Evolutionary conservation across 1,284 basidiomycete genomes (phyloP).

Genomic region (Ustilago cynodontis): DNA sequence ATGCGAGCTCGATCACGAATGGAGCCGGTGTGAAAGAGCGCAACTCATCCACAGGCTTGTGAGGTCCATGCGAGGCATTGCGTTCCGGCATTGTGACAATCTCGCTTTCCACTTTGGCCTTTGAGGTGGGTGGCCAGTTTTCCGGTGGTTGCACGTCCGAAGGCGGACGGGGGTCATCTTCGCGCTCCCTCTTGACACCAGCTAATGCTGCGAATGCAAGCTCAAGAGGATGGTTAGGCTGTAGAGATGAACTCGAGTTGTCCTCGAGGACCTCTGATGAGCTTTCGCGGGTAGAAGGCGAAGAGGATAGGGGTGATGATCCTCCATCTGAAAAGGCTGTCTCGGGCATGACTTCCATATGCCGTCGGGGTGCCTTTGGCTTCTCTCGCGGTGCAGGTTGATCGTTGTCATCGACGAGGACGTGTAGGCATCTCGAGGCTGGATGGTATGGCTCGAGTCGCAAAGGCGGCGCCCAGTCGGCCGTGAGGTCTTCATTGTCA

Average conservation of each 20-base stretch:
- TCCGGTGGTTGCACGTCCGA: neutral
- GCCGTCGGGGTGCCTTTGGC: conserved; percentile 3
- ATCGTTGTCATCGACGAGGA: neutral
- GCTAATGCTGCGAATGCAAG: neutral
- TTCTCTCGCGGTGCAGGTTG: neutral
- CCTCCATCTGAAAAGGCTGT: neutral
- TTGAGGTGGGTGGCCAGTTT: neutral
- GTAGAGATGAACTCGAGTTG: neutral
- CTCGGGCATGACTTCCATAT: neutral
- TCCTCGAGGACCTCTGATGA: neutral
- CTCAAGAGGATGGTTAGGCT: neutral
- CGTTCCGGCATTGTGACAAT: too few species aligned
- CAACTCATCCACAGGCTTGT: neutral
- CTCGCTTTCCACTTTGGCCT: neutral
- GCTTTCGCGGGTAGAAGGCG: neutral
- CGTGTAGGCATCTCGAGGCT: conserved; percentile 8
- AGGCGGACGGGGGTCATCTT: conserved; percentile 5
- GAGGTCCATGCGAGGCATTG: neutral
- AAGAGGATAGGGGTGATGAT: neutral
- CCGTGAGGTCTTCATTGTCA: neutral
- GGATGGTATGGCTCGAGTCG: conserved; percentile 19
- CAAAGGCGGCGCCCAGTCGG: conserved; percentile 16
- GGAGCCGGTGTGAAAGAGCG: neutral
- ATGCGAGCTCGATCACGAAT: conserved; percentile 9
- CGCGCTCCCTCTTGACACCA: conserved; percentile 15